phyloP scores from a whole-genome alignment of 306 rosid genomes.

The Phaseolus lunatus region DNA sequence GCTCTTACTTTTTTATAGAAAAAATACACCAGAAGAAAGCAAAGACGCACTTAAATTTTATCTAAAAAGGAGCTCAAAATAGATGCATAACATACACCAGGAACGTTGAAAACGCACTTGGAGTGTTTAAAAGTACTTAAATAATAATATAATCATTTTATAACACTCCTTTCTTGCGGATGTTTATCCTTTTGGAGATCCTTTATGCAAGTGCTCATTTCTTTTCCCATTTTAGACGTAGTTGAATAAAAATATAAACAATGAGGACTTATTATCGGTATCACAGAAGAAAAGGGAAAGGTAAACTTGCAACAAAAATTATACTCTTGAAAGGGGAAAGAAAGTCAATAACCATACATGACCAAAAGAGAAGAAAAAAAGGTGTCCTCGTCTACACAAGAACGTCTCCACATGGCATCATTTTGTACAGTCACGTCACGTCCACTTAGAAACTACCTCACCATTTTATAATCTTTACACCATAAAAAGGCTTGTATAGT shows the following conservation, averaged over 20 bases:
- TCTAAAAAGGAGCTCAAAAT: background rate
- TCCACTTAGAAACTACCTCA: constrained; percentile 65
- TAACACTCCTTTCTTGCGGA: background rate
- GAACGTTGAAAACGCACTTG: background rate
- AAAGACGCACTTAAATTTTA: background rate
- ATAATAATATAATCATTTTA: background rate
- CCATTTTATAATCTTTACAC: constrained; percentile 59
- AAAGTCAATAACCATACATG: constrained; percentile 64
- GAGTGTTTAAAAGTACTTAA: background rate
- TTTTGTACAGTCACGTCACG: constrained; percentile 84
- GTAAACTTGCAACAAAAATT: constrained; percentile 31
- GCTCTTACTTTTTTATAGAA: background rate
- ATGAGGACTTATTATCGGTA: background rate
- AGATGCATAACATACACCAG: too few species aligned
- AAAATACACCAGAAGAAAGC: background rate
- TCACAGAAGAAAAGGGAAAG: background rate
- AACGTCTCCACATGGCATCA: constrained; percentile 76
- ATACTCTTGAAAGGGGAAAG: constrained; percentile 10
- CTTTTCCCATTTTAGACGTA: background rate
- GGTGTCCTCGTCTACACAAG: constrained; percentile 67
- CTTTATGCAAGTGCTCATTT: background rate
- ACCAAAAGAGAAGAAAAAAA: constrained; percentile 35
- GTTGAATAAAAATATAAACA: background rate
- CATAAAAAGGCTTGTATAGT: constrained; percentile 66
- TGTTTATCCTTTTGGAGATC: background rate